Evolutionary conservation across 352 stramenopile genomes (phyloP).

Genomic region (Salisapilia sapeloensis): DNA sequence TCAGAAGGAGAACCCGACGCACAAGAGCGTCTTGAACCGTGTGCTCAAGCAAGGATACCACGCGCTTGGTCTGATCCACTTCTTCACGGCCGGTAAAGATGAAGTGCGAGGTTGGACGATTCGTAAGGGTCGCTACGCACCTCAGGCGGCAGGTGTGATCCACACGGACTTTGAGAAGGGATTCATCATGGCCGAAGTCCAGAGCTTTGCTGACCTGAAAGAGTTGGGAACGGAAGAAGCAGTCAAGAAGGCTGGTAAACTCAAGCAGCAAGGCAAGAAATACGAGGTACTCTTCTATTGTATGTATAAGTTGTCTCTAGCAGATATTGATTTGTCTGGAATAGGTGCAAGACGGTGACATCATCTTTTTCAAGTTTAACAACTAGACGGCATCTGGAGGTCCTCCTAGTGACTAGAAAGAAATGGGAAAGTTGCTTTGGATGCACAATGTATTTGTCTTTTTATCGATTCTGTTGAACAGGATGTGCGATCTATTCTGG

Average conservation of each 20-base stretch:
- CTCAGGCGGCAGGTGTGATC: constrained; percentile 97
- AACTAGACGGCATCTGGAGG: constrained; percentile 47
- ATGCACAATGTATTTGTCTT: too few relatives aligned
- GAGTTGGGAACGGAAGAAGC: constrained; percentile 71
- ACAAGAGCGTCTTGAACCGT: constrained; percentile 89
- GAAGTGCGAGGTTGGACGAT: constrained; percentile 99
- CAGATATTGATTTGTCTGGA: neutral
- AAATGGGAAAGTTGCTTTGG: too few relatives aligned
- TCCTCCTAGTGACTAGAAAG: too few relatives aligned
- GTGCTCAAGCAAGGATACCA: constrained; percentile 97
- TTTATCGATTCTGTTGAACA: too few relatives aligned
- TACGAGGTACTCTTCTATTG: constrained; percentile 38
- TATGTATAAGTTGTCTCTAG: too few relatives aligned
- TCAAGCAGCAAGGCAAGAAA: constrained; percentile 84
- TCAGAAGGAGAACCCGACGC: constrained; percentile 66
- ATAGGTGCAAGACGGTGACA: constrained; percentile 67
- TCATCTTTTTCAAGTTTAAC: constrained; percentile 90
- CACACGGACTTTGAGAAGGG: constrained; percentile 99
- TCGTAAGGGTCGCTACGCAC: constrained; percentile 90
- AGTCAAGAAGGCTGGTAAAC: constrained; percentile 80
- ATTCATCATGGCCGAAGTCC: constrained; percentile 95
- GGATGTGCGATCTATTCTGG: too few relatives aligned
- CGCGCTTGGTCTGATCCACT: constrained; percentile 96
- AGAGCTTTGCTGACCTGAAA: constrained; percentile 81
- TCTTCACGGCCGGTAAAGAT: constrained; percentile 97